These are phyloP conservation scores for Colletotrichum phormii DNA, from an alignment of 2,329 filamentous ascomycete species.

Conservation along the genomic window DNA sequence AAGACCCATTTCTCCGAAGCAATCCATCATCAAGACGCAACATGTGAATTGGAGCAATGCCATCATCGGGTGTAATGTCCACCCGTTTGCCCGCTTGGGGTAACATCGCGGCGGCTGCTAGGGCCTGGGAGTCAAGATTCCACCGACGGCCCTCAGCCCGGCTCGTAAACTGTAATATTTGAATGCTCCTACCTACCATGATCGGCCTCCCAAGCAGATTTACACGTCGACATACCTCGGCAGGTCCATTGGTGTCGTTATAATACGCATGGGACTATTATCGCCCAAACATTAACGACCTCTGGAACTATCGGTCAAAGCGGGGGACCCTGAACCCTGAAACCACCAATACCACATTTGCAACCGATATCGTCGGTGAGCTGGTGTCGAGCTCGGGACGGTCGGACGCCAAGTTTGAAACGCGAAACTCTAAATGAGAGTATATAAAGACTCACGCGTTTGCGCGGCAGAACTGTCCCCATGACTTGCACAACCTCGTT, in stretches of 20 bases:
- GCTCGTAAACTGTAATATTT: background rate
- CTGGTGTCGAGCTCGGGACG: slow-evolving; percentile 10
- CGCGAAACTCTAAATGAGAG: slow-evolving; percentile 9
- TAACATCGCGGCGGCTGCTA: background rate
- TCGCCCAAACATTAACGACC: background rate
- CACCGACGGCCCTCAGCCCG: background rate
- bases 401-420: slow-evolving; percentile 21
- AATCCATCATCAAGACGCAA: background rate
- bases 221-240: background rate
- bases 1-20: background rate
- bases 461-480: background rate
- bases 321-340: slow-evolving; percentile 10
- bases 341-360: background rate
- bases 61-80: background rate
- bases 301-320: background rate
- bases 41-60: background rate
- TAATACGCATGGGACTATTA: background rate
- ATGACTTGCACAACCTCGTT: too few species aligned
- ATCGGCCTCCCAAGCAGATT: background rate
- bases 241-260: background rate
- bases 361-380: slow-evolving; percentile 6
- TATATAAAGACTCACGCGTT: background rate
- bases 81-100: too few species aligned
- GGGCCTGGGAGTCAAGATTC: background rate
- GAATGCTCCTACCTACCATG: background rate